Base-by-base conservation (phyloP, 208 protist species). In the Acanthamoeba healyi region DNA sequence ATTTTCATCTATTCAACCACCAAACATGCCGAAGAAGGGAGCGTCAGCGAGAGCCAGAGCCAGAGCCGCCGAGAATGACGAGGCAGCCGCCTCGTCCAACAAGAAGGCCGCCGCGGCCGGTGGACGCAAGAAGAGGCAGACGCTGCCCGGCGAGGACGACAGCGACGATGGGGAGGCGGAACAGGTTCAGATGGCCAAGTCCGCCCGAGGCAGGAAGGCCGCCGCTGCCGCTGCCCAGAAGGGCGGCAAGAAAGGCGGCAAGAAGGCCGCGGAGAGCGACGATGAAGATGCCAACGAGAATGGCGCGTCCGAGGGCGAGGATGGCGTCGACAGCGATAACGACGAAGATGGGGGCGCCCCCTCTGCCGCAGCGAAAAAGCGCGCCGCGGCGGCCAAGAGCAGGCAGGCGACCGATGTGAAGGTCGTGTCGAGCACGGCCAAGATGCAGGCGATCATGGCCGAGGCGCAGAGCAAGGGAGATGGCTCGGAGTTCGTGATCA, bases 401-500 rank as follows among this genome's bases (percentile, higher is more conserved):
- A 65, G 58, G 29, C 91, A 94, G 70, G 40, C 38, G 7, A 56
- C 38, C 2, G 91, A 82, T 51, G 72, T 49, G 15, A 56, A 49
- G 42, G 87, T 77, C 7, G 87, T 93, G 9, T 70, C 87, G 26
- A 93, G 17, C 1, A 93, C 54, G 19, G 63, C 87, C 54, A 77
- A 77, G 87, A 93, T 93, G 87, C 58, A 93, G 40, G 65, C 58
- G 38, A 93, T 93, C 38, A 93, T 93, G 87, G 91, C 91, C 38
- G 91, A 88, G 38, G 91, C 91, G 38, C 91, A 94, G 44, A 67
- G 40, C 49, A 87, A 82, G 91, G 74, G 74, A 29, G 91, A 94
- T 34, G 88, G 88, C n/a, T 67, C 91, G n/a, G 58, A 88, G 91
- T 88, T 84, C 74, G 95, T 96, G 10, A 94, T 97, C 46, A 94